Conservation (phyloP, 495 filamentous ascomycete species). For the Staphylotrichum tortipilum region DNA sequence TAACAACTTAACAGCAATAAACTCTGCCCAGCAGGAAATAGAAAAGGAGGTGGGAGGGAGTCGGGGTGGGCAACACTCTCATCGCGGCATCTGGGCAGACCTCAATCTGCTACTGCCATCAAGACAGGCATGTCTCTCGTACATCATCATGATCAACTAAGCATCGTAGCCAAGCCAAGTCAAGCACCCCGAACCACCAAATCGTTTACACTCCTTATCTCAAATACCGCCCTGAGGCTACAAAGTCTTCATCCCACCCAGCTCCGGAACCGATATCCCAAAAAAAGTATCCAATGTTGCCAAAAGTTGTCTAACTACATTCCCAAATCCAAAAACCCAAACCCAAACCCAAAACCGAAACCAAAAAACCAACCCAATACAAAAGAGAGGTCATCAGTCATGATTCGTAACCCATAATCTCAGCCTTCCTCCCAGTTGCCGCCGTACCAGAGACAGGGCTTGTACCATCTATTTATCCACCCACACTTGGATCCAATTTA, state of each 20-base stretch:
- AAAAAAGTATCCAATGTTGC: not conserved
- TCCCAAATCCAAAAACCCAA: not conserved
- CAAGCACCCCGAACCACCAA: no score
- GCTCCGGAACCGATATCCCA: not conserved
- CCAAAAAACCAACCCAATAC: not conserved
- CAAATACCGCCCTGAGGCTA: constrained; percentile 5
- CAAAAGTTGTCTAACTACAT: constrained; percentile 2
- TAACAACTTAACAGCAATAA: no score
- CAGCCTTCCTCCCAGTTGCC: constrained; percentile 14
- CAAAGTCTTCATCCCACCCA: not conserved
- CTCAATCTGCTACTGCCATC: no score
- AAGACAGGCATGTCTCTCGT: no score
- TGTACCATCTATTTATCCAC: not conserved
- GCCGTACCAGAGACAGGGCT: constrained; percentile 1
- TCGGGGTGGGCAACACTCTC: no score
- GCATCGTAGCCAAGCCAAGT: no score
- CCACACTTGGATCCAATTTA: constrained; percentile 7
- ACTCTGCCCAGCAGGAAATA: no score
- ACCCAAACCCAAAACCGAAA: not conserved
- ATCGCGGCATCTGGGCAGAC: no score
- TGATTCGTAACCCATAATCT: constrained; percentile 10
- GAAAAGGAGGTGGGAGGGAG: no score
- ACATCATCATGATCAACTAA: no score
- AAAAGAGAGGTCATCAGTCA: constrained; percentile 8
- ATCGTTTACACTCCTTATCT: not conserved